phyloP scores from a whole-genome alignment of 345 rosid species.

The Citrus reticulata region DNA sequence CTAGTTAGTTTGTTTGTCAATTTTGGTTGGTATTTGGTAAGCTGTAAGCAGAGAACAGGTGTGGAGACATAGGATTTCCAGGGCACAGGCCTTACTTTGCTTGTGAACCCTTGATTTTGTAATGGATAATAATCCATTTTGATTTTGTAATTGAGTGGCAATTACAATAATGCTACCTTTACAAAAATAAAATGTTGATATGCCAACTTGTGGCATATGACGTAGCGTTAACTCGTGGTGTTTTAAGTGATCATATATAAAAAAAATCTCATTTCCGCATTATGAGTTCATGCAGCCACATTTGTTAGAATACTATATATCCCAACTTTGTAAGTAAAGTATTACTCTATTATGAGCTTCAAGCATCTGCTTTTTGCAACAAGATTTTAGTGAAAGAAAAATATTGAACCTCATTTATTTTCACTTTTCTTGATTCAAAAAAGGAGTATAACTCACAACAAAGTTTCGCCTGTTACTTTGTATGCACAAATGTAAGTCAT shows the following conservation, averaged over 20 bases:
- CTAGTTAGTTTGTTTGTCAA: neutral
- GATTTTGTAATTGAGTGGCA: neutral
- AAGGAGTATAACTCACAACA: neutral
- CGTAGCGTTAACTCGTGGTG: too few species aligned
- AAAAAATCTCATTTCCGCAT: too few species aligned
- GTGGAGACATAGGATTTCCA: neutral
- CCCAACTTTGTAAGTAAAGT: neutral
- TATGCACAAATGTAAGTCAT: conserved; percentile 16
- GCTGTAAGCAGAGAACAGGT: neutral
- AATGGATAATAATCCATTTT: neutral
- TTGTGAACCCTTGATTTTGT: too few species aligned
- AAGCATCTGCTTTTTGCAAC: neutral
- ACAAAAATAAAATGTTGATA: too few species aligned
- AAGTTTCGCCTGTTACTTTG: neutral
- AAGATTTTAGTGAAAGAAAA: neutral
- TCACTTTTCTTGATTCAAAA: neutral
- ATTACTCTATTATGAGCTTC: neutral
- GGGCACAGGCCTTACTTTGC: neutral
- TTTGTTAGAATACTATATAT: neutral
- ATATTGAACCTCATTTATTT: neutral
- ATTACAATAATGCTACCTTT: neutral
- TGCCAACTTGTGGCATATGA: too few species aligned
- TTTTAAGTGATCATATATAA: too few species aligned
- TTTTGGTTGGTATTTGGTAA: neutral
- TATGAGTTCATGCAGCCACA: neutral